Evolutionary conservation across 2,329 filamentous ascomycete species (phyloP), one percentile per base, ranked within the genome.

Genomic region (Venturia nashicola): DNA sequence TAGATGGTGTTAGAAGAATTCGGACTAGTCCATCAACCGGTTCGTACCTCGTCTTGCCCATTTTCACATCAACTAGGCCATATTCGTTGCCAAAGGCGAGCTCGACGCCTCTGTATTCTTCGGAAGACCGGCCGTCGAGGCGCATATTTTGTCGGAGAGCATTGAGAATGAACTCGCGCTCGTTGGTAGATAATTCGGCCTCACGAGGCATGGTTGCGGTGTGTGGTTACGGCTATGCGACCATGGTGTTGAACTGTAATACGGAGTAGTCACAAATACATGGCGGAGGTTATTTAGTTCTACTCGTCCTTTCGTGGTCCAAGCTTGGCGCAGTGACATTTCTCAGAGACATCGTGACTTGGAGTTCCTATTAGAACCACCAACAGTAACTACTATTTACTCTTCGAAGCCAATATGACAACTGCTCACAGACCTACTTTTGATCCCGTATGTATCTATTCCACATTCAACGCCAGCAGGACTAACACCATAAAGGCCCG

Each of bases 11-110:
- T 23, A 61, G 66, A 18, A 65, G 18, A 34, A 2, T 18, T 62
- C 68, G 68, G 74, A 64, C 57, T 51, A 36, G 7, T 63, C 14
- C n/a, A 3, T 4, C 18, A 14, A 12, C 40, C 27, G 46, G 34
- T 16, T 43, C 76, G 65, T 76, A 93, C 92, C 87, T 90, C 64
- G 94, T 97, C 79, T 93, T 96, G 69, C 94, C 94, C 67, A 97
- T 78, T 68, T 86, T 83, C 46, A 97, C 89, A 71, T 96, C 90
- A 69, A 88, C 90, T 69, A 93, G 86, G 67, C 94, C 94, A 81
- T 92, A 92, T 70, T 96, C 90, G 67, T 96, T 88, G 61, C 91
- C 91, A 76, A 97, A 96, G 3, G 81, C 83, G 66, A 99, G 82
- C 66, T 88, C 83, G 57, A 97, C 75, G 59, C 85, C 80, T 68